These are phyloP conservation scores for Pharus latifolius DNA, from an alignment of 176 grass and related monocot genomes.

Conservation along the genomic window DNA sequence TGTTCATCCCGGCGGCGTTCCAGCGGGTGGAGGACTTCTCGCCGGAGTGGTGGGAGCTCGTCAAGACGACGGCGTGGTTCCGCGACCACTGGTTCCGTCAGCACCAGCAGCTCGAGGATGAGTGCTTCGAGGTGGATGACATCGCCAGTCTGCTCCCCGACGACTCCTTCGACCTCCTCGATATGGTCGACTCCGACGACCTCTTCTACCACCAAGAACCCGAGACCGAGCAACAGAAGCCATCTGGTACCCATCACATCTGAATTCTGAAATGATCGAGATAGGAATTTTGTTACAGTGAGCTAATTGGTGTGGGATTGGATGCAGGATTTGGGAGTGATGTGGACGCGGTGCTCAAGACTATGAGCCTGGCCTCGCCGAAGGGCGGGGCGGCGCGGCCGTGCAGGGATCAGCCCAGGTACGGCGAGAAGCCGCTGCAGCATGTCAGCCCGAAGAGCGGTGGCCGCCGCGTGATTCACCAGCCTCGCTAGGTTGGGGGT, in stretches of 20 bases:
- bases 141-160: slow-evolving; percentile 55
- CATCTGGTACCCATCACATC: too few relatives aligned
- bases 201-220: slow-evolving; percentile 34
- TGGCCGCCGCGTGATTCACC: slow-evolving; percentile 47
- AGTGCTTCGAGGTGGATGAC: slow-evolving; percentile 19
- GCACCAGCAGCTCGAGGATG: slow-evolving; percentile 63
- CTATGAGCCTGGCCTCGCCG: slow-evolving; percentile 32
- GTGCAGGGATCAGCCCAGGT: slow-evolving; percentile 9
- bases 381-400: background rate
- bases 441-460: slow-evolving; percentile 18
- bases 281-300: too few relatives aligned
- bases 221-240: background rate
- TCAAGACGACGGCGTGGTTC: slow-evolving; percentile 90
- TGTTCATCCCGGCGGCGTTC: slow-evolving; percentile 88
- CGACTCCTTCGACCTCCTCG: slow-evolving; percentile 71
- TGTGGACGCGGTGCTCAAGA: slow-evolving; percentile 28
- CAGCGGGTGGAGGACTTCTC: slow-evolving; percentile 87
- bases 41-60: slow-evolving; percentile 89
- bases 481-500: slow-evolving; percentile 94
- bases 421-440: slow-evolving; percentile 39
- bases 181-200: slow-evolving; percentile 30
- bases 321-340: slow-evolving; percentile 12
- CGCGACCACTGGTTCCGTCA: slow-evolving; percentile 84
- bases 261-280: too few relatives aligned
- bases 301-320: background rate